phyloP scores from a whole-genome alignment of 208 protist species.

The Naegleria gruberi region DNA sequence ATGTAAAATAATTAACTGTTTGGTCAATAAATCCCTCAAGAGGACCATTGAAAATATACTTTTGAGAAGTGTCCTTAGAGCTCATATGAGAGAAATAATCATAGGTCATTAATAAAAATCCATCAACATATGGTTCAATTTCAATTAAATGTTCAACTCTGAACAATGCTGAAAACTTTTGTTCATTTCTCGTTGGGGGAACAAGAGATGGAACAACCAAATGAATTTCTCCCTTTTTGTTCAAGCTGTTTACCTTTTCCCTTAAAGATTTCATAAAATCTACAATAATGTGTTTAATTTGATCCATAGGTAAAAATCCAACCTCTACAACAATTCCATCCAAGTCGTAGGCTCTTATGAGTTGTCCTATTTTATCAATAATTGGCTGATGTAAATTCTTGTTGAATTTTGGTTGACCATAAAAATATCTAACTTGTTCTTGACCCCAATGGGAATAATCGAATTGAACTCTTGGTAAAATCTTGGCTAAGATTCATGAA shows the following conservation, averaged over 20 bases:
- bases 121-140: neutral
- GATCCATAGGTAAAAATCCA: neutral
- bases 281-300: neutral
- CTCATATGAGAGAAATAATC: neutral
- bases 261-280: neutral
- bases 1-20: neutral
- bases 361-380: neutral
- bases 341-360: neutral
- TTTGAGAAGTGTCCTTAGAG: neutral
- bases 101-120: conserved; percentile 12
- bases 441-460: neutral
- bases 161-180: neutral
- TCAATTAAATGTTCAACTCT: neutral
- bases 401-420: neutral
- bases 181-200: neutral
- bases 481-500: neutral
- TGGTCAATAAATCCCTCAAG: neutral
- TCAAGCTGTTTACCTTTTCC: neutral
- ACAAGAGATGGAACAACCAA: neutral
- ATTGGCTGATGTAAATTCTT: neutral
- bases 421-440: neutral
- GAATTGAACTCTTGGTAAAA: neutral
- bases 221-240: neutral
- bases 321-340: neutral
- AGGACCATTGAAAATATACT: neutral